Percentiles rank a stretch among this genome's conserved stretches.
These are phyloP conservation scores for Rubroshorea leprosula DNA, from an alignment of 345 rosid species.

Conservation along the genomic window DNA sequence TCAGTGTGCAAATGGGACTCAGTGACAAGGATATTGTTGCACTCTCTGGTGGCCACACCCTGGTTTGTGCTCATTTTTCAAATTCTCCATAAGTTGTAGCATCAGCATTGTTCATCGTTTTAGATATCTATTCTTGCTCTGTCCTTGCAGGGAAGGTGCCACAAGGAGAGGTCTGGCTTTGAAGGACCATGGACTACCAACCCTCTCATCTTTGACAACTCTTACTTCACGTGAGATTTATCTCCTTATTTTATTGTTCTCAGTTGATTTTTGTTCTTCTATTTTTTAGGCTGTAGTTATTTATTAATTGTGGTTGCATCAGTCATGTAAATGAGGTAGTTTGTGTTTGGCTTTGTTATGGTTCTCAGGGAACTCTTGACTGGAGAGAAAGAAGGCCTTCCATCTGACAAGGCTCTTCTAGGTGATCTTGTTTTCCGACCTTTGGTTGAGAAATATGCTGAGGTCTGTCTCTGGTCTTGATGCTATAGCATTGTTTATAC, in stretches of 20 bases:
- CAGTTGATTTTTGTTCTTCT: too few relatives aligned
- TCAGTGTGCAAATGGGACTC: constrained; percentile 68
- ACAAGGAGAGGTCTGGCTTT: constrained; percentile 95
- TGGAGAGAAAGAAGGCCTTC: constrained; percentile 80
- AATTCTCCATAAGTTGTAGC: neutral
- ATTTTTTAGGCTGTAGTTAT: neutral
- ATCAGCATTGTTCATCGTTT: too few relatives aligned
- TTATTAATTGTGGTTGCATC: too few relatives aligned
- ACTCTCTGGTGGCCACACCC: constrained; percentile 91
- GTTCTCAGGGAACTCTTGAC: constrained; percentile 67
- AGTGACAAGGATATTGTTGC: constrained; percentile 88
- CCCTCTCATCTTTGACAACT: constrained; percentile 86
- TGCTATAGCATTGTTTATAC: too few relatives aligned
- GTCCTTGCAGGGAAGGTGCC: constrained; percentile 70
- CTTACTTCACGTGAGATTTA: constrained; percentile 72
- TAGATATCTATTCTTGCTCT: neutral
- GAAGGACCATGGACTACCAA: constrained; percentile 93
- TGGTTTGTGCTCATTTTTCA: constrained; percentile 30
- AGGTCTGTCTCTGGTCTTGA: too few relatives aligned
- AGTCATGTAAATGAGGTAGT: neutral
- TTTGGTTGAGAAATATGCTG: constrained; percentile 84
- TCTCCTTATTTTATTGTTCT: neutral
- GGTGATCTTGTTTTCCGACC: constrained; percentile 84
- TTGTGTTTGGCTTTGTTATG: neutral
- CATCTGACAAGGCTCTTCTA: constrained; percentile 76